Evolutionary conservation across 768 basidiomycete genomes (phyloP).

Genomic region (Tulasnella calospora): DNA sequence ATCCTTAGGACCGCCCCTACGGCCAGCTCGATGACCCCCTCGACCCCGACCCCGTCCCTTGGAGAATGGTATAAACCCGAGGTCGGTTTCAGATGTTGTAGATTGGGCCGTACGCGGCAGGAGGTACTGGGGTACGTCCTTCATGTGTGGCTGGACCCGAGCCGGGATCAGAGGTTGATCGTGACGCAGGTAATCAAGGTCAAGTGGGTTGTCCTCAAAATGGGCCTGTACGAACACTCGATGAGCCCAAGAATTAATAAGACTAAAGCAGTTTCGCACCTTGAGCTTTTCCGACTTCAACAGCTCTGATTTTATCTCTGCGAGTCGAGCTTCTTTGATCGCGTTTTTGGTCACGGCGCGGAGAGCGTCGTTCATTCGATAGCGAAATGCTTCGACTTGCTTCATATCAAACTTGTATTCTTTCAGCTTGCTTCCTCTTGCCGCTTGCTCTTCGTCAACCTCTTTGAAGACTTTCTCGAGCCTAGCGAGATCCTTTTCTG

Average conservation of each 20-base stretch:
- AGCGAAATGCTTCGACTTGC: constrained; percentile 94
- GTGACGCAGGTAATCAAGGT: constrained; percentile 86
- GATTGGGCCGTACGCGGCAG: constrained; percentile 47
- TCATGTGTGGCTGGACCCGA: constrained; percentile 88
- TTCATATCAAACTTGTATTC: constrained; percentile 94
- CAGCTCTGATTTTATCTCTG: constrained; percentile 89
- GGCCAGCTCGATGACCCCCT: not conserved
- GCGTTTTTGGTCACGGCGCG: constrained; percentile 79
- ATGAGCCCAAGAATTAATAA: not conserved
- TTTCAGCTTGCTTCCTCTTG: constrained; percentile 54
- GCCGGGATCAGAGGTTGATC: constrained; percentile 91
- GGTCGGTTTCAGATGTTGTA: not conserved
- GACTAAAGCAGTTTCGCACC: constrained; percentile 44
- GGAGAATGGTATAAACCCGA: not conserved
- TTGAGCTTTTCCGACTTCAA: constrained; percentile 95
- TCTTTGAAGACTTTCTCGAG: constrained; percentile 74
- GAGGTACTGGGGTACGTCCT: constrained; percentile 89
- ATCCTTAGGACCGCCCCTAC: not conserved
- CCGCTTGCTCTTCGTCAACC: constrained; percentile 72
- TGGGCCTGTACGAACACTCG: constrained; percentile 61
- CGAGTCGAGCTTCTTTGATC: constrained; percentile 85
- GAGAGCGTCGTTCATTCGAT: constrained; percentile 95
- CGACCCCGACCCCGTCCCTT: constrained; percentile 3
- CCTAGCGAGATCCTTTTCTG: constrained; percentile 35
- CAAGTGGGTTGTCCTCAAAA: constrained; percentile 94